These are phyloP conservation scores for Lanmaoa pseudosensibilis DNA, from an alignment of 768 basidiomycete genomes.

Conservation along the genomic window DNA sequence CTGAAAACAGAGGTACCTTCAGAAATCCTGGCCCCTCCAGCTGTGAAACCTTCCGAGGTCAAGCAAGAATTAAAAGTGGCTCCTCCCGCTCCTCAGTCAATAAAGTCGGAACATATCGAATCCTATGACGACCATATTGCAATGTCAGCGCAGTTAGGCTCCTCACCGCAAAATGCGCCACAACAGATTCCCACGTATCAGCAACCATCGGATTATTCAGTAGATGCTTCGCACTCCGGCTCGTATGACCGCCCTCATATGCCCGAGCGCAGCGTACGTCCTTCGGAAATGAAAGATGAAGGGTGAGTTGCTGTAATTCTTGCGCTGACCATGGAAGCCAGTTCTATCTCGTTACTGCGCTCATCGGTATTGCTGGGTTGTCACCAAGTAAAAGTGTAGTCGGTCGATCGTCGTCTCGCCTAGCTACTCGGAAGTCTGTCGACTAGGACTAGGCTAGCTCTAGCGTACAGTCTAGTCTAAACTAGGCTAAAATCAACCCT, in stretches of 20 bases:
- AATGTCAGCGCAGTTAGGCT: constrained; percentile 19
- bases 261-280: constrained; percentile 69
- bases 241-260: constrained; percentile 42
- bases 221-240: constrained; percentile 35
- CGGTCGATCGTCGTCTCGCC: constrained; percentile 42
- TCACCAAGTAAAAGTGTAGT: constrained; percentile 39
- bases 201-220: constrained; percentile 58
- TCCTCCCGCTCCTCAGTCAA: constrained; percentile 8
- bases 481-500: constrained; percentile 66
- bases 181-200: constrained; percentile 82
- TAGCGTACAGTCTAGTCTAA: constrained; percentile 78
- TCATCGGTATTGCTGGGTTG: constrained; percentile 28
- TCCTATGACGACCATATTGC: constrained; percentile 16
- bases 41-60: constrained; percentile 20
- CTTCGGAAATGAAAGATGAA: constrained; percentile 96
- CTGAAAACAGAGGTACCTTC: constrained; percentile 29
- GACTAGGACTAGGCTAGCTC: constrained; percentile 73
- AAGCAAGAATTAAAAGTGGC: constrained; percentile 19
- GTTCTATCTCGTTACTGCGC: constrained; percentile 12
- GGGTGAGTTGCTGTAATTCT: constrained; percentile 66
- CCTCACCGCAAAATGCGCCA: constrained; percentile 44
- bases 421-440: constrained; percentile 53
- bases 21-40: constrained; percentile 20
- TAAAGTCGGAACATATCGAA: constrained; percentile 14
- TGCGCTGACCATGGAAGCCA: constrained; percentile 12